These are phyloP conservation scores for Penicillium chermesinum DNA, from an alignment of 495 filamentous ascomycete genomes.

Conservation along the genomic window DNA sequence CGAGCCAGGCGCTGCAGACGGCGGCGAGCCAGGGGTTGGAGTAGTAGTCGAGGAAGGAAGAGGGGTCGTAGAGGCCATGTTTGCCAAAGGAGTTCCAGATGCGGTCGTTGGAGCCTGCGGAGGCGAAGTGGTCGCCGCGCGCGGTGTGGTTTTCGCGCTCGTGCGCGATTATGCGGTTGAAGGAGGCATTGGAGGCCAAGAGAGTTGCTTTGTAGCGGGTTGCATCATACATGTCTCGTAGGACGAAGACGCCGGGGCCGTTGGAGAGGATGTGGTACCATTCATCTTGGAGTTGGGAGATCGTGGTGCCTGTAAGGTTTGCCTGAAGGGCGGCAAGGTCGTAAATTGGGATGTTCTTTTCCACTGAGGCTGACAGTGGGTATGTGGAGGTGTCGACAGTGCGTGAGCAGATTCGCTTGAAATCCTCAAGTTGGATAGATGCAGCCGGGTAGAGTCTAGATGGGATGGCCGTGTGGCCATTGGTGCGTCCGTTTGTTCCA, in stretches of 20 bases:
- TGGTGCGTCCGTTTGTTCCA: conserved; percentile 4
- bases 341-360: conserved; percentile 51
- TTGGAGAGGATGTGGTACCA: conserved; percentile 49
- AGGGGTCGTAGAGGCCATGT: conserved; percentile 41
- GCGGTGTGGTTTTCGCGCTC: conserved; percentile 21
- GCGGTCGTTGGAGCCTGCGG: conserved; percentile 42
- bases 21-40: conserved; percentile 46
- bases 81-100: conserved; percentile 59
- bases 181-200: conserved; percentile 37
- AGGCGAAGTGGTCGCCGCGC: conserved; percentile 54
- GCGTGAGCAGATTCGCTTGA: conserved; percentile 41
- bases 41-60: conserved; percentile 49
- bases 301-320: conserved; percentile 9
- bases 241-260: conserved; percentile 50
- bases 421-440: conserved; percentile 27
- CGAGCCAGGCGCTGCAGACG: conserved; percentile 46
- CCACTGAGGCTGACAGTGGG: conserved; percentile 36
- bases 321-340: conserved; percentile 28
- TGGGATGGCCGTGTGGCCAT: conserved; percentile 12
- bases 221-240: conserved; percentile 40
- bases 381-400: conserved; percentile 30
- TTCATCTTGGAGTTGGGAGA: conserved; percentile 45
- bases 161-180: conserved; percentile 37
- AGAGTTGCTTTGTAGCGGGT: conserved; percentile 26
- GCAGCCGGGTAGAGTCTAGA: conserved; percentile 21